Evolutionary conservation across 1,284 basidiomycete genomes (phyloP).

Genomic region (Amylostereum areolatum): DNA sequence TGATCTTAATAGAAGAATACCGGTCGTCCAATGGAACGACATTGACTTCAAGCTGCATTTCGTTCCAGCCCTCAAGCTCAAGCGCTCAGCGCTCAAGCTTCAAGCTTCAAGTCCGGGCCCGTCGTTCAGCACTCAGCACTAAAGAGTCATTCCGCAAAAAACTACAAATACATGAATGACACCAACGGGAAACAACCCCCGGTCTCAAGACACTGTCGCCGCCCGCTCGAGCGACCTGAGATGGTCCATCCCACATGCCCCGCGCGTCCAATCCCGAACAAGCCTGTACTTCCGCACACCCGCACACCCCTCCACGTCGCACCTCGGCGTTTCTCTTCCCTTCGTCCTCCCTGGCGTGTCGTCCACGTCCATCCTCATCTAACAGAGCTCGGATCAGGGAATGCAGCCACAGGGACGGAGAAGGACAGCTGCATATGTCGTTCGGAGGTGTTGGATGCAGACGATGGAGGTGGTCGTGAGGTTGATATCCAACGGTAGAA

Average conservation of each 20-base stretch:
- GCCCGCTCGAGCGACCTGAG: constrained; percentile 42
- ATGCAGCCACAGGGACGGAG: constrained; percentile 40
- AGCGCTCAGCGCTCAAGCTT: too few relatives aligned
- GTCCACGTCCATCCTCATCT: constrained; percentile 24
- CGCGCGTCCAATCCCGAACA: constrained; percentile 39
- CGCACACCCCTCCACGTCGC: constrained; percentile 43
- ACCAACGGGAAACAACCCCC: too few relatives aligned
- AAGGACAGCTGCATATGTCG: constrained; percentile 38
- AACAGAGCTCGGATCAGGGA: constrained; percentile 38
- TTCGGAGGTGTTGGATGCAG: constrained; percentile 4
- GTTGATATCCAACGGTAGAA: constrained; percentile 64
- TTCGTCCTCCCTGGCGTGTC: constrained; percentile 19
- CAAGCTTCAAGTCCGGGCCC: too few relatives aligned
- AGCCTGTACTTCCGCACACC: constrained; percentile 45
- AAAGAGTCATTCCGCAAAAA: too few relatives aligned
- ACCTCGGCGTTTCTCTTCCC: constrained; percentile 19
- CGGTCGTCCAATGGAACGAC: too few relatives aligned
- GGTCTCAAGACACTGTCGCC: neutral
- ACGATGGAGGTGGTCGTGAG: constrained; percentile 20
- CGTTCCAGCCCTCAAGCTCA: too few relatives aligned
- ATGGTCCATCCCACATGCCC: constrained; percentile 53
- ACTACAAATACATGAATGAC: too few relatives aligned
- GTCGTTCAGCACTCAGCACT: too few relatives aligned
- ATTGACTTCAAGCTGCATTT: too few relatives aligned
- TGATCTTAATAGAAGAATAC: too few relatives aligned